A percentile compares a stretch with the other conserved stretches of the same genome.
Conservation (phyloP, 805 yeast genomes). For the Candida anglica region DNA sequence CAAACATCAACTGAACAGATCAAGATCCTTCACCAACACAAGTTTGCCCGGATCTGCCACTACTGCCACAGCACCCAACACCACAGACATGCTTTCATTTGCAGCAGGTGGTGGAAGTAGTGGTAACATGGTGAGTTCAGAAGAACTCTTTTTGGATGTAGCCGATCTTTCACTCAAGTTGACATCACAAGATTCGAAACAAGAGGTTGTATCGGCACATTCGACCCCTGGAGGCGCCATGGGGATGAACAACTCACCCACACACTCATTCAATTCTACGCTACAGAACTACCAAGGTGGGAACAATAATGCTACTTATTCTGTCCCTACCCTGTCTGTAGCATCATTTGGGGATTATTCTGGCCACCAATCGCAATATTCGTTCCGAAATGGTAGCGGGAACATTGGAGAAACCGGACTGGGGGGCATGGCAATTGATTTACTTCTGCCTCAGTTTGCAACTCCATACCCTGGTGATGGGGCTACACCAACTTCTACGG, state of each 20-base stretch:
- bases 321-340: conserved; percentile 12
- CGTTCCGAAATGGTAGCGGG: no score
- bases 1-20: conserved; percentile 2
- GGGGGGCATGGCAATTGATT: no score
- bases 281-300: neutral
- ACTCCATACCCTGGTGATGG: no score
- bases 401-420: no score
- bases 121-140: no score
- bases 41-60: no score
- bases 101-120: neutral
- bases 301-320: no score
- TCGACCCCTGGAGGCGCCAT: conserved; percentile 13
- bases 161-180: conserved; percentile 23
- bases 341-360: conserved; percentile 25
- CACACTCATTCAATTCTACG: conserved; percentile 1
- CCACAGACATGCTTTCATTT: no score
- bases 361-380: no score
- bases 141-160: conserved; percentile 16
- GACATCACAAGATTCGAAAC: conserved; percentile 15
- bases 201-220: conserved; percentile 4
- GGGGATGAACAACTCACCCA: conserved; percentile 7
- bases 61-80: neutral
- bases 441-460: no score
- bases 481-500: no score
- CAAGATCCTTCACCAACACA: no score